Base-by-base conservation (phyloP, 2,329 filamentous ascomycete genomes). In the Venturia oleaginea region DNA sequence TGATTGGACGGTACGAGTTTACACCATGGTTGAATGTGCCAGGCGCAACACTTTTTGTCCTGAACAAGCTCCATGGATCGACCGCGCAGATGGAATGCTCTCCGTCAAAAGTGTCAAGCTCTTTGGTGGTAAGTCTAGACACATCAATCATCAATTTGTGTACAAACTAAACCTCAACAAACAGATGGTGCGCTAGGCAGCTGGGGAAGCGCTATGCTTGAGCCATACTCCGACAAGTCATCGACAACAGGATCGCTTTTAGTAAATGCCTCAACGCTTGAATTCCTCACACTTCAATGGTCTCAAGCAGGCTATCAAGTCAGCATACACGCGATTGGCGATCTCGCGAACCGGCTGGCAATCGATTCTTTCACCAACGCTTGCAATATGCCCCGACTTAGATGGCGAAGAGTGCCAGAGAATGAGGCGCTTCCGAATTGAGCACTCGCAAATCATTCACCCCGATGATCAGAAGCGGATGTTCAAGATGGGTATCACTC, bases 281-380 rank as follows among this genome's bases (percentile, higher is more conserved):
- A 79, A 0, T 71, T 76, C 6, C 75, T 88, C 11, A 78, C 86
- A 2, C 75, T 74, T 13, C 73, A 81, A 34, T 90, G 87, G 87
- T 81, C 85, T 19, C 74, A 74, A 2, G 79, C 78, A 42, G 85
- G 84, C 15, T 89, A 81, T 69, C 87, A 90, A 71, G 86, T 90
- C 64, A 88, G 87, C 70, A 87, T 90, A 66, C 87, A 90, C 72
- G 87, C 86, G 59, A 90, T 90, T 65, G 87, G 87, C 10, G 87
- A 90, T 72, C 78, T 84, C 4, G 87, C 87, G 19, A 89, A 88
- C 71, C 81, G 86, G 32, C 77, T 84, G 38, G 85, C 85, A 64
- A 75, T 90, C 55, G 82, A 88, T 68, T 85, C 86, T 10, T 81
- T 89, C 62, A 80, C 84, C 59, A 76, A 78, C 7, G 83, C 84